A percentile compares a stretch with the other conserved stretches of the same genome.
Conservation (phyloP, 2,329 filamentous ascomycete species). For the Keithomyces neogunnii region DNA sequence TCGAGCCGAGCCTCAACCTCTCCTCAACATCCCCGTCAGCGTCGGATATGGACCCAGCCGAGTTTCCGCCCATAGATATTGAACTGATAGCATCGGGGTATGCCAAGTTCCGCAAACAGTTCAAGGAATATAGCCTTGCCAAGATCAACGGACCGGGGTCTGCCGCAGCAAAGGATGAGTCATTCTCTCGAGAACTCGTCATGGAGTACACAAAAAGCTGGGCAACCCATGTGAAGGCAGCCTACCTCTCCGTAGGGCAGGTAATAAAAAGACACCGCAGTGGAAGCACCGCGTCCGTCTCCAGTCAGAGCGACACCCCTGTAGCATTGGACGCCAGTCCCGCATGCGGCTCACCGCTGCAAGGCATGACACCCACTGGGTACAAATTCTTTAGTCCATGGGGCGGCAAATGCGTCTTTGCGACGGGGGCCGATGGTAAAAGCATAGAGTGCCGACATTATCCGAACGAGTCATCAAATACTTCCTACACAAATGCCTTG, state of each 20-base stretch:
- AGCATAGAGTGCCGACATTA: constrained; percentile 67
- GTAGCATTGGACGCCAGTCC: background rate
- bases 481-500: constrained; percentile 33
- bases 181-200: constrained; percentile 46
- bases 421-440: constrained; percentile 66
- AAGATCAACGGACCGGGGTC: too few relatives aligned
- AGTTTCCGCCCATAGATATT: constrained; percentile 38
- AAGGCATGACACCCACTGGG: constrained; percentile 43
- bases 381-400: constrained; percentile 81
- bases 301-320: constrained; percentile 8
- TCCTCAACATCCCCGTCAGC: constrained; percentile 9
- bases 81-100: constrained; percentile 48
- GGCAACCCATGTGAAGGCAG: constrained; percentile 36
- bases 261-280: constrained; percentile 19
- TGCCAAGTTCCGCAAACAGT: constrained; percentile 46
- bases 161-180: background rate
- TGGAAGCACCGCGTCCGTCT: constrained; percentile 21
- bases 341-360: constrained; percentile 3
- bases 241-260: constrained; percentile 30
- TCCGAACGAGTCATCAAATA: constrained; percentile 35
- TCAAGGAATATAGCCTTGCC: constrained; percentile 9
- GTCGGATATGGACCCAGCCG: background rate
- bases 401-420: constrained; percentile 80
- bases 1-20: constrained; percentile 13
- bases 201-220: constrained; percentile 49